Evolutionary conservation across 2,329 filamentous ascomycete genomes (phyloP), one percentile per base, ranked within the genome.

Genomic region (Fusarium stilboides): DNA sequence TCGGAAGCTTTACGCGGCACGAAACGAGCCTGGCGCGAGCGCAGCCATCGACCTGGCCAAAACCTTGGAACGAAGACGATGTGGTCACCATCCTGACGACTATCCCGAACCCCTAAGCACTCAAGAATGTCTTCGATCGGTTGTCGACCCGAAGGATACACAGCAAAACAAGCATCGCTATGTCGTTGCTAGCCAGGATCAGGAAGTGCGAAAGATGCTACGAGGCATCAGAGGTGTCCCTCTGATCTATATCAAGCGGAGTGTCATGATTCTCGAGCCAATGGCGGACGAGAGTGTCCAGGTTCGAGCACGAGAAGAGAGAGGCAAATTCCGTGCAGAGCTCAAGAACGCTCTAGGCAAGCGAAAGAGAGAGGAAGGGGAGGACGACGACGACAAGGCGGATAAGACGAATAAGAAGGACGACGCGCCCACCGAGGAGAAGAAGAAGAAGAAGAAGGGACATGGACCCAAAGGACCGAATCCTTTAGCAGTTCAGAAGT

Each of bases 111-210:
- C 93, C 6, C 84, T 94, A 57, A 86, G 86, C 55, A 87, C 91
- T 36, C 76, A 88, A 57, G 92, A 93, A 68, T 97, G 94, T 76
- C 80, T 97, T 44, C 82, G 82, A 61, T 88, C 87, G 52, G 92
- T 97, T 9, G 89, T 98, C 55, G 94, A 94, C 75, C 88, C 93
- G 14, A 96, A 96, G 77, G 84, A 82, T 51, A 88, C 83, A 64
- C 86, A 87, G 39, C 86, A 87, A 60, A 96, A 96, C 78, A 94
- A 93, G 81, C 89, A 94, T 76, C 86, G 91, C 61, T 95, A 95
- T 76, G 88, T 94, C 14, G 90, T 95, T 20, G 92, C 92, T 10
- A 91, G 88, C 65, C 92, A 95, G 78, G 90, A 91, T 68, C 79
- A 84, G 24, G 87, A 88, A 42, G 85, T 93, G 45, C 83, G 92